Base-by-base conservation (phyloP, 345 rosid species). In the Citrus australasica region DNA sequence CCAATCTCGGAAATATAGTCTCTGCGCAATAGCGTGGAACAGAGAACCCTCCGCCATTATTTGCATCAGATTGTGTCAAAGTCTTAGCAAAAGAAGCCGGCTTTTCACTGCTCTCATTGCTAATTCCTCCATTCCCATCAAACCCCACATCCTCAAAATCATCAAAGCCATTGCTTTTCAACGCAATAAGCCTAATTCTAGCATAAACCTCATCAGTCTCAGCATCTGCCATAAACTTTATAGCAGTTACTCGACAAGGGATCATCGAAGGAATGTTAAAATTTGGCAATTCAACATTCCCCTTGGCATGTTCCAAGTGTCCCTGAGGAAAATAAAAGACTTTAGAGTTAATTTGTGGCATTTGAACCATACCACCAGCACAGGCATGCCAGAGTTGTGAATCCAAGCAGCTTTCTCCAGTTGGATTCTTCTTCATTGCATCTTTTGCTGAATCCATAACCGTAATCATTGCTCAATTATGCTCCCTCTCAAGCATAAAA, bases 331-430 rank as follows among this genome's bases (percentile, higher is more conserved):
- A 96, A 66, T 96, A 96, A 67, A 85, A 84, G 53, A 94, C 95
- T 83, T 87, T 92, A 2, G 98, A 86, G 88, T 87, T 90, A 64
- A 88, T 55, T 33, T 91, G 81, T 21, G 99, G 99, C 91, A 96
- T 94, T 79, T 91, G 95, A 53, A 94, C 95, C 99, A 94, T 92
- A 22, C 95, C 88, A 79, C 99, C 99, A 68, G 98, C 99, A 82
- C 99, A 96, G 76, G 98, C 99, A 86, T 94, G 99, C 99, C 99
- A 96, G 25, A 96, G 87, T 64, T 92, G 97, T 75, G 99, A 88
- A 87, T 92, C 99, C 79, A 96, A 86, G 67, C 91, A 87, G 70
- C 84, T 88, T 69, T 90, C 98, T 73, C 73, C 66, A 8, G 71
- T 51, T 51, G 61, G 48, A 42, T 75, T 65, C 73, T 75, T 81